Conservation (phyloP, 2,329 filamentous ascomycete species). For the Chaetomiaceae sp. region DNA sequence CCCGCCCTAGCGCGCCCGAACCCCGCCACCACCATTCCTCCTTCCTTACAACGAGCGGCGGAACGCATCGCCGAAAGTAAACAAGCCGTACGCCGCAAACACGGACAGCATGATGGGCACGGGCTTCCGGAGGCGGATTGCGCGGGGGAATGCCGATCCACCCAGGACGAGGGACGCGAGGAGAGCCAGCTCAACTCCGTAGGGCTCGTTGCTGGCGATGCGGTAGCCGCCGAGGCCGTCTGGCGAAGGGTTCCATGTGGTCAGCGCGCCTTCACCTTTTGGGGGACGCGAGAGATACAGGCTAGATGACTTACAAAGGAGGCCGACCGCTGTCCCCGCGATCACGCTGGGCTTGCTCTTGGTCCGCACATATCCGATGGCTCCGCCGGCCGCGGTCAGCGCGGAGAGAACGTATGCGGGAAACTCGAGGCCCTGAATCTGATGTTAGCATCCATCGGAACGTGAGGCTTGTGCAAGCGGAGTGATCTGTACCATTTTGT, state of each 20-base stretch:
- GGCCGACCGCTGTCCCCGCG: conserved; percentile 78
- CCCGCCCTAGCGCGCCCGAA: neutral
- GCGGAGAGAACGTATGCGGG: conserved; percentile 75
- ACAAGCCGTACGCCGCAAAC: conserved; percentile 71
- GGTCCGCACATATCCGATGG: conserved; percentile 79
- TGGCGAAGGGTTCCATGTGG: conserved; percentile 26
- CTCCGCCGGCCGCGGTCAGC: conserved; percentile 81
- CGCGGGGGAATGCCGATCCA: conserved; percentile 79
- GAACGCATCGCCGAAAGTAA: conserved; percentile 72
- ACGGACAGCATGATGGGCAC: conserved; percentile 76
- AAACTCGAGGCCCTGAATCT: conserved; percentile 28
- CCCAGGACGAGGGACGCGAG: conserved; percentile 81
- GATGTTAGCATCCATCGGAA: neutral
- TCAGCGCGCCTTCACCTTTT: conserved; percentile 1
- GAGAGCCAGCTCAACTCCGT: conserved; percentile 84
- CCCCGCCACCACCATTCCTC: neutral
- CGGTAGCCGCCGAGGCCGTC: conserved; percentile 78
- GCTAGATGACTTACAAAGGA: conserved; percentile 44
- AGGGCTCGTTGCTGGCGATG: conserved; percentile 67
- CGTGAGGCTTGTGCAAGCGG: no score
- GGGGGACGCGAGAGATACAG: neutral
- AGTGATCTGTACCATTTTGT: conserved; percentile 11
- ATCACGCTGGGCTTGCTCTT: conserved; percentile 81
- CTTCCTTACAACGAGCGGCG: conserved; percentile 34
- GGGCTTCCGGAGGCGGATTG: conserved; percentile 77